These are phyloP conservation scores for Dendrobium officinale DNA, from an alignment of 106 monocot genomes.

Conservation along the genomic window DNA sequence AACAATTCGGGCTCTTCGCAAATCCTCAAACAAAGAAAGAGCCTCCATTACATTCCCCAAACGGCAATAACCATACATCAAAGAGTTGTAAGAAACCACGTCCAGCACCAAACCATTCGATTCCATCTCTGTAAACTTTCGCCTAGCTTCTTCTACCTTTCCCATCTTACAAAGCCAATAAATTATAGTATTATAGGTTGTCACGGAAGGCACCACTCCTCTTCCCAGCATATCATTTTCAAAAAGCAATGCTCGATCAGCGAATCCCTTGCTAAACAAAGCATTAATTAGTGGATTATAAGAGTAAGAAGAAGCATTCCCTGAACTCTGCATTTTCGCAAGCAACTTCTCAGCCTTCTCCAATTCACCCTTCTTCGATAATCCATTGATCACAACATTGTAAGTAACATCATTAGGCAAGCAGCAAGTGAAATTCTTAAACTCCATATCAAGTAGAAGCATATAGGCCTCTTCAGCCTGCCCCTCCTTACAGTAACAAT, in stretches of 20 bases:
- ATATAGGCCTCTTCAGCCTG: slow-evolving; percentile 40
- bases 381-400: slow-evolving; percentile 65
- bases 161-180: slow-evolving; percentile 60
- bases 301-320: slow-evolving; percentile 43
- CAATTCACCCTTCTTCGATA: slow-evolving; percentile 63
- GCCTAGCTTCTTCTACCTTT: slow-evolving; percentile 35
- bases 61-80: slow-evolving; percentile 83
- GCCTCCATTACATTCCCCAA: slow-evolving; percentile 52
- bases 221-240: slow-evolving; percentile 48
- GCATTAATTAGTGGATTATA: slow-evolving; percentile 70
- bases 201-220: slow-evolving; percentile 38
- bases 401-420: slow-evolving; percentile 67
- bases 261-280: slow-evolving; percentile 40
- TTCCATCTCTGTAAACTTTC: slow-evolving; percentile 68
- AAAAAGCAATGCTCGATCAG: slow-evolving; percentile 38
- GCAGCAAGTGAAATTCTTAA: slow-evolving; percentile 19
- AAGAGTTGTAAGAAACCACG: slow-evolving; percentile 63
- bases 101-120: slow-evolving; percentile 39
- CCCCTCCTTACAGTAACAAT: slow-evolving; percentile 71
- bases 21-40: slow-evolving; percentile 36
- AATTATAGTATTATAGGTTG: slow-evolving; percentile 72
- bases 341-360: slow-evolving; percentile 56
- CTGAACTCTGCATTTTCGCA: slow-evolving; percentile 36
- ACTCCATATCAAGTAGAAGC: slow-evolving; percentile 50
- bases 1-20: slow-evolving; percentile 24